Evolutionary conservation across 306 rosid species (phyloP), one percentile per base, ranked within the genome.

Genomic region (Inga laurina): DNA sequence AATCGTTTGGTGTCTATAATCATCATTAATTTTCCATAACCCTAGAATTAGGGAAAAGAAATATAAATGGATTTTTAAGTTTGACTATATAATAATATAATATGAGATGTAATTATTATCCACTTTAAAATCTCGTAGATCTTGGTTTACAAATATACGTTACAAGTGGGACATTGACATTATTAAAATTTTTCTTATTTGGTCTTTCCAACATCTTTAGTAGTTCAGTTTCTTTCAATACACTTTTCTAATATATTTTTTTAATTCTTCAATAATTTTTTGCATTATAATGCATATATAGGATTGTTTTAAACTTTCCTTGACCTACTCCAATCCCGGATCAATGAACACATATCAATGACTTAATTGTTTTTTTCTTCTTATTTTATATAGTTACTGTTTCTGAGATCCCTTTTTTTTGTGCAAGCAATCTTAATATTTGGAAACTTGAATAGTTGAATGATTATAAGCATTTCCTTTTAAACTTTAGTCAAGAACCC

Each of bases 41-140:
- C 85, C 73, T 11, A 37, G 43, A 79, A 86, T 46, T 21, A 67
- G n/a, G 75, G 68, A 49, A 77, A 72, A 81, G 61, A 81, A 72
- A 72, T 22, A 4, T 14, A 72, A 51, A 57, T 52, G 56, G 37
- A 51, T 61, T 72, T 21, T 72, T 30, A 64, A 54, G 71, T 79
- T 74, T 35, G 49, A 56, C 66, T 59, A 59, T 57, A 45, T 19
- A 24, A 10, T 57, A 72, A 57, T 57, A 57, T 59, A 45, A 15
- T 46, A 46, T 57, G 68, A 22, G 52, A 74, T 67, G 73, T 51
- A 24, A 69, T 81, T 69, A 61, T 68, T 51, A 62, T 70, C n/a
- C 8, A 48, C 72, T 13, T 65, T 24, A 62, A 61, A 69, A 57
- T 24, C 68, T 19, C 46, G 52, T 35, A 45, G 76, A 78, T 82